phyloP scores from a whole-genome alignment of 495 filamentous ascomycete genomes.

The Aspergillus mulundensis region DNA sequence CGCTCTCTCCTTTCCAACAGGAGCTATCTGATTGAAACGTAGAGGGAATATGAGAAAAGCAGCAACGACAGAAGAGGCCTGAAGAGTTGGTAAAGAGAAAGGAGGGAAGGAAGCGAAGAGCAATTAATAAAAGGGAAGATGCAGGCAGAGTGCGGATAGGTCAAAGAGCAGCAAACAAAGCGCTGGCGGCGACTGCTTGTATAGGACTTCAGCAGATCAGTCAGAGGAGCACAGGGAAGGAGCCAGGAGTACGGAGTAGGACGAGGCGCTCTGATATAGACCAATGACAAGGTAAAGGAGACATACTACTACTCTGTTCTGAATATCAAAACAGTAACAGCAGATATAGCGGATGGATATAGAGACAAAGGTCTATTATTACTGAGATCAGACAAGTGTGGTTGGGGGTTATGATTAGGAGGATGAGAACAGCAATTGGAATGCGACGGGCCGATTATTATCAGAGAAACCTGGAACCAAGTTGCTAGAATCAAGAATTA shows the following conservation, averaged over 20 bases:
- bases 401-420: neutral
- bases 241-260: too few species aligned
- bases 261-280: constrained; percentile 9
- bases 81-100: neutral
- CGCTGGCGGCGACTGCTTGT: neutral
- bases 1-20: neutral
- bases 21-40: neutral
- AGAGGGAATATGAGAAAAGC: neutral
- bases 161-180: constrained; percentile 10
- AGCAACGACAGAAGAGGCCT: constrained; percentile 1
- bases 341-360: neutral
- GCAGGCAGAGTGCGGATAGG: constrained; percentile 3
- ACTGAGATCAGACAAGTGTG: constrained; percentile 1
- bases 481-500: neutral
- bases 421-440: constrained; percentile 7
- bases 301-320: constrained; percentile 8
- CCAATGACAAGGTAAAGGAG: constrained; percentile 11
- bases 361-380: constrained; percentile 5
- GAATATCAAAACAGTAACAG: neutral
- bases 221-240: constrained; percentile 7
- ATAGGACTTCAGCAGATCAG: constrained; percentile 8
- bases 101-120: neutral
- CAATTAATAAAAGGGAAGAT: constrained; percentile 13
- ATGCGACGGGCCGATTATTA: neutral
- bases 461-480: neutral